A percentile compares a stretch with the other conserved stretches of the same genome.
These are phyloP conservation scores for Phytophthora vignae DNA, from an alignment of 352 stramenopile species.

Conservation along the genomic window DNA sequence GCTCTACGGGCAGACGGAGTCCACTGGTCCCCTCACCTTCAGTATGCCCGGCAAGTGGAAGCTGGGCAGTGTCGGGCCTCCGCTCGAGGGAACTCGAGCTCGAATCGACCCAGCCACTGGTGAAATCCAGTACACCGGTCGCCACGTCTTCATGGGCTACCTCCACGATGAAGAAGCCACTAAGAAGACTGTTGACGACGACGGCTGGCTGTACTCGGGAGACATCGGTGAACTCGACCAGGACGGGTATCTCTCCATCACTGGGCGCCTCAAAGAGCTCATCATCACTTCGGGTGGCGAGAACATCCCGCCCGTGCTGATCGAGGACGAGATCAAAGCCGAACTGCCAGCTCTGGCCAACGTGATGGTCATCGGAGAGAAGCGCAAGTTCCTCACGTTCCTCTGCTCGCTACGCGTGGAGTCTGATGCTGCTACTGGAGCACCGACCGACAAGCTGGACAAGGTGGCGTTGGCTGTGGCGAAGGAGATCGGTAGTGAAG, in stretches of 20 bases:
- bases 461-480: constrained; percentile 62
- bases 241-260: constrained; percentile 91
- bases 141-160: constrained; percentile 80
- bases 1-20: constrained; percentile 90
- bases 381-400: constrained; percentile 90
- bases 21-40: constrained; percentile 77
- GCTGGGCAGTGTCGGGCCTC: constrained; percentile 71
- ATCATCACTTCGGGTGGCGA: constrained; percentile 94
- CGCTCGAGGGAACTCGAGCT: constrained; percentile 46
- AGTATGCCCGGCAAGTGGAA: constrained; percentile 75
- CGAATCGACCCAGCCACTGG: neutral
- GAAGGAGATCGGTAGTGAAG: constrained; percentile 60
- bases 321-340: constrained; percentile 89
- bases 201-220: constrained; percentile 92
- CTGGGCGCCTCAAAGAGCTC: constrained; percentile 94
- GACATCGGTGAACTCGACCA: constrained; percentile 86
- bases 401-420: constrained; percentile 83
- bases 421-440: constrained; percentile 58
- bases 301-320: constrained; percentile 90
- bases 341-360: constrained; percentile 82
- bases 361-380: constrained; percentile 91
- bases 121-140: constrained; percentile 25
- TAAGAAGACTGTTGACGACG: constrained; percentile 61
- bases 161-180: constrained; percentile 62
- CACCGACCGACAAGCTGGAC: constrained; percentile 77